A percentile compares a stretch with the other conserved stretches of the same genome.
Conservation (phyloP, 805 yeast species). For the Candida schatavii region DNA sequence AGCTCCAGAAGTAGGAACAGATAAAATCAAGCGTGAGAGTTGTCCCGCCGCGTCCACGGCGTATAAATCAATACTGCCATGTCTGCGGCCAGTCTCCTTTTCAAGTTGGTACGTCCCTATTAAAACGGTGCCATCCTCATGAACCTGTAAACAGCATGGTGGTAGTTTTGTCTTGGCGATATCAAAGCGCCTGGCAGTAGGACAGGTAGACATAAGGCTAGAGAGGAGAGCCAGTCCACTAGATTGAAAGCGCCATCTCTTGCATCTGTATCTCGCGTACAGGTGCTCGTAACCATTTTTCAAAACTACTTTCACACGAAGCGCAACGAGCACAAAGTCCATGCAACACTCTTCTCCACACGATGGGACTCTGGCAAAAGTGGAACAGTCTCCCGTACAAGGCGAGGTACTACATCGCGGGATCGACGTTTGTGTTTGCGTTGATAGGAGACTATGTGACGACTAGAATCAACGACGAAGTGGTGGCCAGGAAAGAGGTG, state of each 20-base stretch:
- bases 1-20: slow-evolving; percentile 51
- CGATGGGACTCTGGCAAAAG: slow-evolving; percentile 29
- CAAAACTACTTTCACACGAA: too few relatives aligned
- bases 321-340: too few relatives aligned
- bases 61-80: slow-evolving; percentile 58
- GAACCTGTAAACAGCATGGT: slow-evolving; percentile 76
- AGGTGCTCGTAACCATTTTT: too few relatives aligned
- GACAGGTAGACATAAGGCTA: too few relatives aligned
- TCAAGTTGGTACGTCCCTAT: slow-evolving; percentile 83
- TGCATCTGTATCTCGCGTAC: too few relatives aligned
- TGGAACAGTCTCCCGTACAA: slow-evolving; percentile 42
- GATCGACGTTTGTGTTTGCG: slow-evolving; percentile 39
- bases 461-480: slow-evolving; percentile 33
- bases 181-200: slow-evolving; percentile 19
- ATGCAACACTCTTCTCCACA: neutral
- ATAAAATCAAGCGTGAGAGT: slow-evolving; percentile 14
- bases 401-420: slow-evolving; percentile 40
- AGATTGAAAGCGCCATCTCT: too few relatives aligned
- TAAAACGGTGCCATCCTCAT: slow-evolving; percentile 45
- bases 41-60: slow-evolving; percentile 15
- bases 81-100: slow-evolving; percentile 49
- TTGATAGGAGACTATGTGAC: slow-evolving; percentile 40
- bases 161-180: slow-evolving; percentile 55
- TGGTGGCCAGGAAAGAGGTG: slow-evolving; percentile 29
- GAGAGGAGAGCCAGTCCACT: too few relatives aligned